phyloP scores from a whole-genome alignment of 2,329 filamentous ascomycete species.

The Dothiorella sarmentorum region DNA sequence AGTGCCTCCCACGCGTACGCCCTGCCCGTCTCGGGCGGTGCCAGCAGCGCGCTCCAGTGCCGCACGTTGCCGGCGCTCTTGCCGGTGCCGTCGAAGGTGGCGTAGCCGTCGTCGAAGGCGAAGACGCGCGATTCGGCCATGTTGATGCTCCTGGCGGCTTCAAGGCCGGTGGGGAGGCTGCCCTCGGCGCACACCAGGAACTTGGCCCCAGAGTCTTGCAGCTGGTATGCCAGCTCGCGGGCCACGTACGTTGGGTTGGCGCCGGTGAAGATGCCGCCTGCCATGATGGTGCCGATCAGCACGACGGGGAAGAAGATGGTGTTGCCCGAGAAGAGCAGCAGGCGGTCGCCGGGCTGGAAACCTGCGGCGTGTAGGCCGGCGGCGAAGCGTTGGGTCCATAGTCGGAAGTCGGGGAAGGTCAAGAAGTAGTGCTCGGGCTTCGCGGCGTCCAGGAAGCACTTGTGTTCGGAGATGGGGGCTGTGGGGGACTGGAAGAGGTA shows the following conservation, averaged over 20 bases:
- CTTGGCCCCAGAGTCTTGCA: slow-evolving; percentile 65
- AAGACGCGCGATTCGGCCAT: slow-evolving; percentile 58
- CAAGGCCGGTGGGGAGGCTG: slow-evolving; percentile 60
- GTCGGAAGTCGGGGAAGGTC: slow-evolving; percentile 61
- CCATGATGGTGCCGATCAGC: slow-evolving; percentile 72
- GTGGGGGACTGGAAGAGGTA: slow-evolving; percentile 52
- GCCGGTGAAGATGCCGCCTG: slow-evolving; percentile 73
- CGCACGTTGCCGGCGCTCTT: slow-evolving; percentile 36
- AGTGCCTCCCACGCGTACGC: slow-evolving; percentile 63
- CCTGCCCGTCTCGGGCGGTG: slow-evolving; percentile 49
- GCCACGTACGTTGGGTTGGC: slow-evolving; percentile 68
- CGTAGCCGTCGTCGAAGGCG: slow-evolving; percentile 50
- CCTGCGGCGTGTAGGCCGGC: slow-evolving; percentile 63
- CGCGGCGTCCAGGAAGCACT: slow-evolving; percentile 61
- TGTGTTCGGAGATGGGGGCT: slow-evolving; percentile 43
- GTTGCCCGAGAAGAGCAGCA: slow-evolving; percentile 72
- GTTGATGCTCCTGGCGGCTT: slow-evolving; percentile 60
- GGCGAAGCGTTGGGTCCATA: slow-evolving; percentile 70
- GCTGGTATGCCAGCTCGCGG: slow-evolving; percentile 71
- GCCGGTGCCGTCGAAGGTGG: slow-evolving; percentile 43
- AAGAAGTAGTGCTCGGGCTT: slow-evolving; percentile 65
- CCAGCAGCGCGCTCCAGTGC: slow-evolving; percentile 64
- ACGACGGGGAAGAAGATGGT: slow-evolving; percentile 68
- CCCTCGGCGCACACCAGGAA: slow-evolving; percentile 64
- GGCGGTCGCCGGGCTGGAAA: slow-evolving; percentile 63